These are phyloP conservation scores for Rehmannia glutinosa DNA, from an alignment of 257 asterid genomes.

Conservation along the genomic window DNA sequence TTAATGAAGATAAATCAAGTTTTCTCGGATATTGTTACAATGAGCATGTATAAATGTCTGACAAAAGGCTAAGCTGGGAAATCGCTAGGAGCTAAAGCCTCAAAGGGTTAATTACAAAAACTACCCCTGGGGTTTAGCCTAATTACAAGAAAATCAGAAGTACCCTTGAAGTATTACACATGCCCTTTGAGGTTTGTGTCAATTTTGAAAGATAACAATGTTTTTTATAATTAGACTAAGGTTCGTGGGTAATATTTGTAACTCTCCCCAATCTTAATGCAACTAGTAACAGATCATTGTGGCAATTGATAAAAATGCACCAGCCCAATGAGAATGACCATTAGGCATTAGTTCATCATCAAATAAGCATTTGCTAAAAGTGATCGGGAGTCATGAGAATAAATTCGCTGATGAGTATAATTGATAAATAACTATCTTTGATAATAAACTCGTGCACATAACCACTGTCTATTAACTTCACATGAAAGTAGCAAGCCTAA, in stretches of 20 bases:
- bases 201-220: too few relatives aligned
- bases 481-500: slow-evolving; percentile 3
- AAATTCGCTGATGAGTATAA: slow-evolving; percentile 9
- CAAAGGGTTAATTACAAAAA: too few relatives aligned
- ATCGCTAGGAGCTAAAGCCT: too few relatives aligned
- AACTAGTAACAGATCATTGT: neutral
- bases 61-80: too few relatives aligned
- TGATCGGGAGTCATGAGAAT: neutral
- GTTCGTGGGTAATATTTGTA: neutral
- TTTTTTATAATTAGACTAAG: too few relatives aligned
- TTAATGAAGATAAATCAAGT: too few relatives aligned
- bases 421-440: neutral
- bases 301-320: neutral
- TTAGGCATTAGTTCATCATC: neutral
- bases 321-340: neutral
- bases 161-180: too few relatives aligned
- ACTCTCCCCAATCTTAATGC: neutral
- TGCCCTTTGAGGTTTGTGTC: too few relatives aligned
- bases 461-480: slow-evolving; percentile 7
- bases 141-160: too few relatives aligned
- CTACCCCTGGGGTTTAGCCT: too few relatives aligned
- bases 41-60: too few relatives aligned
- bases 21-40: too few relatives aligned
- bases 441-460: neutral
- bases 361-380: slow-evolving; percentile 7